Evolutionary conservation across 306 rosid species (phyloP).

Genomic region (Acacia melanoxylon): DNA sequence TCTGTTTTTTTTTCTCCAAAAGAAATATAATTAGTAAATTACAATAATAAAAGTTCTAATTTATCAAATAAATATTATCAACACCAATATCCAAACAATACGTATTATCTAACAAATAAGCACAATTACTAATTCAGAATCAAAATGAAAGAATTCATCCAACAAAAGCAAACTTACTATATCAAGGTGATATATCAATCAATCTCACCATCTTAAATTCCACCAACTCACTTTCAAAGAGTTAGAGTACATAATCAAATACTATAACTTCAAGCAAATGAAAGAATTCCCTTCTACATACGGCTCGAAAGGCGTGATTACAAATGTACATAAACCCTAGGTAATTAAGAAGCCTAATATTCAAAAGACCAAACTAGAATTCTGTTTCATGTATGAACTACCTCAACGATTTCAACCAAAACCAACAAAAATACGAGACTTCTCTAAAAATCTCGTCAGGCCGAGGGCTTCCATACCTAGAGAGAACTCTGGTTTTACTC

Average conservation of each 20-base stretch:
- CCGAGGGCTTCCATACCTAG: not conserved
- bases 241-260: not conserved
- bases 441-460: slow-evolving; percentile 25
- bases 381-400: not conserved
- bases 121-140: too few species aligned
- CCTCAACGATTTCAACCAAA: slow-evolving; percentile 16
- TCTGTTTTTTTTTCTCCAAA: too few species aligned
- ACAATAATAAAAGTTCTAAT: too few species aligned
- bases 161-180: too few species aligned
- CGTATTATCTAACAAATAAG: too few species aligned
- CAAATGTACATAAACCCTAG: slow-evolving; percentile 30
- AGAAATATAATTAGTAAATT: too few species aligned
- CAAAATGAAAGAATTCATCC: too few species aligned
- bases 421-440: slow-evolving; percentile 18
- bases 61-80: too few species aligned
- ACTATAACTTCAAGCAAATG: not conserved
- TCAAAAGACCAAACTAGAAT: not conserved
- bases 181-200: not conserved
- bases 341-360: not conserved
- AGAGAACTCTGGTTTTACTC: slow-evolving; percentile 17
- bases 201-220: not conserved
- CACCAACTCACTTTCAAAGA: not conserved
- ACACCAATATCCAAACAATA: too few species aligned
- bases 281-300: slow-evolving; percentile 11
- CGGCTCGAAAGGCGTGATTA: slow-evolving; percentile 1